Conservation (phyloP, 129 eudicot genomes). For the Chrysanthemum seticuspe region DNA sequence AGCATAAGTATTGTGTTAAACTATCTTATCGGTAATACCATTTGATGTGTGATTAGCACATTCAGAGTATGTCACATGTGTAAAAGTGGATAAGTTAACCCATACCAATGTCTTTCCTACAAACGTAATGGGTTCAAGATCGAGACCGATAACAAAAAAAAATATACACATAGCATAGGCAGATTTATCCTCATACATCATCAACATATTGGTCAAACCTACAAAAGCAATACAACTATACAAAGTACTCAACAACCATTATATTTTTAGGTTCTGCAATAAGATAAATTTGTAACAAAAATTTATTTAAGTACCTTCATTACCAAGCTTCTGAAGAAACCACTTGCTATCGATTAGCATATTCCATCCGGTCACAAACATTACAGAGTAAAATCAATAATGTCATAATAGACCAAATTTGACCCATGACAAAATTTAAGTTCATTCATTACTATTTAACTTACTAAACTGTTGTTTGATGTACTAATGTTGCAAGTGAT, state of each 20-base stretch:
- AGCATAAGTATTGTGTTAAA: not conserved
- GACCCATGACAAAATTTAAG: too few species aligned
- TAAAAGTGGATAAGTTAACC: not conserved
- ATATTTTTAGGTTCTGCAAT: not conserved
- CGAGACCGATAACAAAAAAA: conserved; percentile 77
- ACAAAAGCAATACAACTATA: too few species aligned
- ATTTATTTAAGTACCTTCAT: conserved; percentile 53
- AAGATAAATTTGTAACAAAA: not conserved
- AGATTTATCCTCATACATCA: conserved; percentile 92
- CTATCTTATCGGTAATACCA: not conserved
- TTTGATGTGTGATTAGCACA: not conserved
- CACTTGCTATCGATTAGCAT: conserved; percentile 56
- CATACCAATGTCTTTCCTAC: conserved; percentile 72
- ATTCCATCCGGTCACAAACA: too few species aligned
- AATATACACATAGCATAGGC: conserved; percentile 84
- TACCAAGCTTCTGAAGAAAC: conserved; percentile 87
- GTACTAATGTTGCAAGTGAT: too few species aligned
- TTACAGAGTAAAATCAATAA: not conserved
- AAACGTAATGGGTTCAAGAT: conserved; percentile 24
- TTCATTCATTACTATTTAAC: too few species aligned
- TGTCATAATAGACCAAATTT: not conserved
- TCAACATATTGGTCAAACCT: conserved; percentile 21
- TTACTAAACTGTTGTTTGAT: too few species aligned
- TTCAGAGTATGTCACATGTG: not conserved
- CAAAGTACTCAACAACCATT: not conserved